Conservation (phyloP, 768 basidiomycete species). For the Russula virescens region DNA sequence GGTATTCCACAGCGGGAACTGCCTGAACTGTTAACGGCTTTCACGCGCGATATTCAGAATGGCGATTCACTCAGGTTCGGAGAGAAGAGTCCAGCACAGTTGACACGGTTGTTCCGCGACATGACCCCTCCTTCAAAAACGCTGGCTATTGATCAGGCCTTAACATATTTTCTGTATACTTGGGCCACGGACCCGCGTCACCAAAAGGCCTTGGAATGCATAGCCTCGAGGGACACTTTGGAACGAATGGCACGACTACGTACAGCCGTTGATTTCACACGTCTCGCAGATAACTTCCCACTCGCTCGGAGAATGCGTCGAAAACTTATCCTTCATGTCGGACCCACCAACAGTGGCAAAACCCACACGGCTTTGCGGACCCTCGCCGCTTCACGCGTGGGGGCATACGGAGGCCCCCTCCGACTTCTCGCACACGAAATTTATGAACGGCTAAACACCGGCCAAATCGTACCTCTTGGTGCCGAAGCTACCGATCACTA, state of each 20-base stretch:
- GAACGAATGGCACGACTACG: constrained; percentile 28
- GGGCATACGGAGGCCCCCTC: constrained; percentile 87
- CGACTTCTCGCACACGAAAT: constrained; percentile 94
- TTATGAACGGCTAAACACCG: constrained; percentile 84
- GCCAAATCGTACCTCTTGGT: constrained; percentile 77
- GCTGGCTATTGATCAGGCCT: constrained; percentile 42
- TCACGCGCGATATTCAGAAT: constrained; percentile 34
- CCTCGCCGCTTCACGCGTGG: constrained; percentile 64
- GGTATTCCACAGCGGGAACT: constrained; percentile 43
- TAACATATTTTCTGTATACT: constrained; percentile 48
- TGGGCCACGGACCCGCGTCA: constrained; percentile 44
- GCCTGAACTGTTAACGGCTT: constrained; percentile 39
- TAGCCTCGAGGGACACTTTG: constrained; percentile 25
- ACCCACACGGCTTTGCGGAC: constrained; percentile 90
- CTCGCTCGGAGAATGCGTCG: constrained; percentile 56
- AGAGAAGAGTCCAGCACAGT: constrained; percentile 34
- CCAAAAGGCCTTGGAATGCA: background rate
- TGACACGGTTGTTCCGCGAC: constrained; percentile 41
- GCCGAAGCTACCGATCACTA: constrained; percentile 37
- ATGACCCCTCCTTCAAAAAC: constrained; percentile 27
- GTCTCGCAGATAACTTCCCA: constrained; percentile 42
- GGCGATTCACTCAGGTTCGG: constrained; percentile 22
- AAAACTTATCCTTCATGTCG: constrained; percentile 91
- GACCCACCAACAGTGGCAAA: constrained; percentile 97
- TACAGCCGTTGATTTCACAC: constrained; percentile 36